A percentile compares a stretch with the other conserved stretches of the same genome.
Conservation (phyloP, 2,329 filamentous ascomycete genomes). For the Endothia cerciana region DNA sequence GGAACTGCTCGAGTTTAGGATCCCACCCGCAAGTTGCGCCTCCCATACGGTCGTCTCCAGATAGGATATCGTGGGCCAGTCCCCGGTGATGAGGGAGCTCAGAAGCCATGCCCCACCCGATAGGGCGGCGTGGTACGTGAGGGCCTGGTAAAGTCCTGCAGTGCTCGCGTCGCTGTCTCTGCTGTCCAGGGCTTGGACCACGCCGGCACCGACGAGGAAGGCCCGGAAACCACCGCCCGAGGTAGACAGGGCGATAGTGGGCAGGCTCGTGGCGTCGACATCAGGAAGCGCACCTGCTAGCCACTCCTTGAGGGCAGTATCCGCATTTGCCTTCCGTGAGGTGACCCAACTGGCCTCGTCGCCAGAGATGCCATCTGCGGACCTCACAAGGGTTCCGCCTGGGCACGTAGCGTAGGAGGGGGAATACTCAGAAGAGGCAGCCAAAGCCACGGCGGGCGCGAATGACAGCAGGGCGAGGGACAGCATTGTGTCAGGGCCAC, state of each 20-base stretch:
- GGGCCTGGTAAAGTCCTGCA: constrained; percentile 31
- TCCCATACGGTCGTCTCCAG: constrained; percentile 24
- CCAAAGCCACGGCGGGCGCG: constrained; percentile 17
- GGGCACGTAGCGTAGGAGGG: constrained; percentile 16
- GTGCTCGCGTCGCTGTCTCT: constrained; percentile 31
- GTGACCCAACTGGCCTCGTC: constrained; percentile 18
- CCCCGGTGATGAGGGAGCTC: constrained; percentile 29
- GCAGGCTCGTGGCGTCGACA: constrained; percentile 26
- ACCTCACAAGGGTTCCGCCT: constrained; percentile 19
- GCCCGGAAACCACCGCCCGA: constrained; percentile 38
- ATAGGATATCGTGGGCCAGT: constrained; percentile 31
- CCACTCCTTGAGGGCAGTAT: constrained; percentile 21
- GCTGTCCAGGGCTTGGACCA: constrained; percentile 35
- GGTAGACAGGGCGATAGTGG: constrained; percentile 33
- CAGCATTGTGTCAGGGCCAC: constrained; percentile 8
- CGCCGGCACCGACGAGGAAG: constrained; percentile 37
- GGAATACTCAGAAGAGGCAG: constrained; percentile 13
- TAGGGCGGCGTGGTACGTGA: constrained; percentile 32
- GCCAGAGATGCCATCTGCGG: constrained; percentile 24
- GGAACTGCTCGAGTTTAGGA: constrained; percentile 17
- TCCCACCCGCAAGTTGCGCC: constrained; percentile 19
- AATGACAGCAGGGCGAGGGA: constrained; percentile 18
- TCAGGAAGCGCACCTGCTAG: constrained; percentile 14
- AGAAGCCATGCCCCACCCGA: constrained; percentile 34
- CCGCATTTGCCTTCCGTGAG: constrained; percentile 20